phyloP scores from a whole-genome alignment of 768 basidiomycete species.

The Pleurotus pulmonarius region DNA sequence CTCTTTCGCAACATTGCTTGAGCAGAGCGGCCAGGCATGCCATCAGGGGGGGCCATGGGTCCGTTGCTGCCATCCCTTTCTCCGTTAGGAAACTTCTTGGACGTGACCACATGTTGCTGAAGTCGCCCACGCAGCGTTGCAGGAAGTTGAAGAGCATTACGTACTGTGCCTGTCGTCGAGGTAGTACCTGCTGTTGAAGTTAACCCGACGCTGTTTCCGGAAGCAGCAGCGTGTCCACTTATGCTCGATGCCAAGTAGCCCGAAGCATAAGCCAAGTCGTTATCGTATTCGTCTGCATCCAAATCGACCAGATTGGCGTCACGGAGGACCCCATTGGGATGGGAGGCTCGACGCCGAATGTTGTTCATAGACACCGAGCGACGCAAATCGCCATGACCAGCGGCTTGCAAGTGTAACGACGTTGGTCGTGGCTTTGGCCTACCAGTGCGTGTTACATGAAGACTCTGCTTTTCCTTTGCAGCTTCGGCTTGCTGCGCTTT shows the following conservation, averaged over 20 bases:
- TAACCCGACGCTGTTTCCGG: conserved; percentile 91
- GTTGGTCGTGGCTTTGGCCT: conserved; percentile 20
- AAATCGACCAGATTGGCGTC: conserved; percentile 27
- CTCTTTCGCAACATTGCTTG: conserved; percentile 57
- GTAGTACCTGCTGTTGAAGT: conserved; percentile 91
- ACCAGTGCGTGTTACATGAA: conserved; percentile 15
- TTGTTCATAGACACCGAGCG: conserved; percentile 76
- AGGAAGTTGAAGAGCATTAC: conserved; percentile 48
- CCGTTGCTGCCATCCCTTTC: conserved; percentile 21
- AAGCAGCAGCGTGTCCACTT: conserved; percentile 76
- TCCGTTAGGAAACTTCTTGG: conserved; percentile 42
- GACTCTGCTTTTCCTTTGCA: conserved; percentile 31
- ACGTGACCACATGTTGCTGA: conserved; percentile 65
- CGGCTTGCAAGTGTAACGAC: conserved; percentile 31
- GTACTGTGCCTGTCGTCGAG: conserved; percentile 49
- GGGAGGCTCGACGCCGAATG: conserved; percentile 52
- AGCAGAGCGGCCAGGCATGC: conserved; percentile 45
- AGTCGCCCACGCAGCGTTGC: conserved; percentile 50
- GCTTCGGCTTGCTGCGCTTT: conserved; percentile 45
- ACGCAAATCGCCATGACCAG: conserved; percentile 63
- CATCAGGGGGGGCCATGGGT: conserved; percentile 65
- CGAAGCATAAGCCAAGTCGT: conserved; percentile 63
- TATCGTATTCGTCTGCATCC: conserved; percentile 43
- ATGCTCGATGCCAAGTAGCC: conserved; percentile 61
- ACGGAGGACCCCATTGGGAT: conserved; percentile 20